A percentile compares a stretch with the other conserved stretches of the same genome.
Evolutionary conservation across 176 grass and related monocot genomes (phyloP).

Genomic region (Aechmea fasciata): DNA sequence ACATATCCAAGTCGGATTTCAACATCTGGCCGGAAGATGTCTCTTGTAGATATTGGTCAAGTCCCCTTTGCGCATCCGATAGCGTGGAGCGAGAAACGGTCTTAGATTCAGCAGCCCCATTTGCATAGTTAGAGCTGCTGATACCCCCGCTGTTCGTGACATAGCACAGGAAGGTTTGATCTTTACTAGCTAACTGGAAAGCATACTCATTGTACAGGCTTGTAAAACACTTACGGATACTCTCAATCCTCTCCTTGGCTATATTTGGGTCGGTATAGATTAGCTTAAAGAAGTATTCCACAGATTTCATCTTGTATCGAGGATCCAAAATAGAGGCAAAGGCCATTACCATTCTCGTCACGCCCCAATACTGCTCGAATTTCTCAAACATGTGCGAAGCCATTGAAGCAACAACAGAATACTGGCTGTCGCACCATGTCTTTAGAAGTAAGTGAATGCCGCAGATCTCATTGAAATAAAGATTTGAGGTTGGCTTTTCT

Average conservation of each 20-base stretch:
- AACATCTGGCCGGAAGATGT: conserved; percentile 79
- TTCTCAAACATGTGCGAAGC: conserved; percentile 27
- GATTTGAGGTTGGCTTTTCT: conserved; percentile 6
- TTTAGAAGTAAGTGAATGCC: conserved; percentile 19
- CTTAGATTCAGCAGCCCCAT: conserved; percentile 62
- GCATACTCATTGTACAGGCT: conserved; percentile 81
- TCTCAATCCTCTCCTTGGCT: conserved; percentile 65
- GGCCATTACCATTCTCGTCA: conserved; percentile 8
- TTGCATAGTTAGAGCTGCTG: conserved; percentile 44
- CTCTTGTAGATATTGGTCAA: conserved; percentile 98
- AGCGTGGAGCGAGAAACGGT: conserved; percentile 80
- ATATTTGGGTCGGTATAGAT: conserved; percentile 23
- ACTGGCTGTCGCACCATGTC: background rate
- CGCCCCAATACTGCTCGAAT: conserved; percentile 22
- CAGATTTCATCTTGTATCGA: conserved; percentile 28
- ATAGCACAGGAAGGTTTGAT: conserved; percentile 57
- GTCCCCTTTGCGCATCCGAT: conserved; percentile 83
- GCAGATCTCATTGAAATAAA: conserved; percentile 30
- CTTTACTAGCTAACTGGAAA: conserved; percentile 57
- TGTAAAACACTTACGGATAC: conserved; percentile 60
- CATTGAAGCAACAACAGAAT: conserved; percentile 9
- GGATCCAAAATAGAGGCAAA: conserved; percentile 30
- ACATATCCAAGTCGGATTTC: conserved; percentile 93
- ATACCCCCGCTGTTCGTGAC: conserved; percentile 43
- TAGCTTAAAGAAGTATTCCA: conserved; percentile 23